Evolutionary conservation across 495 filamentous ascomycete genomes (phyloP), one percentile per base, ranked within the genome.

Genomic region (Trichoderma gamsii): DNA sequence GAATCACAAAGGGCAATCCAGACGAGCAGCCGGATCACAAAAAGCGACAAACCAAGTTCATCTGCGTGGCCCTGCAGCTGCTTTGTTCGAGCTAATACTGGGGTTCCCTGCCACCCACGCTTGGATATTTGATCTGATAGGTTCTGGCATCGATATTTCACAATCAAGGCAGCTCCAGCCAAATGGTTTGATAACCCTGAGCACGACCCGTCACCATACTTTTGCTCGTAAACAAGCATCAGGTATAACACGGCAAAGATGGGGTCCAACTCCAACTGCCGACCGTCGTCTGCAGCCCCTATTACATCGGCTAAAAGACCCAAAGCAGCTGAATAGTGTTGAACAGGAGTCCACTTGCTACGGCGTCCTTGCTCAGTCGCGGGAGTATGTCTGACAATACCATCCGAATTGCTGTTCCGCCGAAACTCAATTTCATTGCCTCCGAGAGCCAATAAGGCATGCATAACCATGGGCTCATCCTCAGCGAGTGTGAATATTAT

Each of bases 401-500:
- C 56, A 4, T 61, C 56, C 16, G 25, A 61, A 11, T 13, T 61
- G 25, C 56, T 61, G 25, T 18, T 61, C 9, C 56, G 56, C 56
- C 56, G 56, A 32, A 61, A 61, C 12, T 61, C 56, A 32, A 61
- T 61, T 18, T 61, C 56, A 18, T 61, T 23, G 56, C 56, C 56
- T 11, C 56, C 56, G 12, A 61, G 27, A 61, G 56, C 56, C 56
- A 61, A 18, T 18, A 61, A 32, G 4, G 27, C 56, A 16, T 61
- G 56, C 56, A 61, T 61, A 4, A 61, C 56, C 56, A 61, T 61
- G 15, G 56, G 56, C 56, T 61, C 56, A 61, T 61, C 56, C 16
- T 61, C 23, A 11, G 56, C 56, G 4, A 61, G 11, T 23, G 56
- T 32, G 25, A 61, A 61, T 3, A 61, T 61, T 7, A 61, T 61